Evolutionary conservation across 2,329 filamentous ascomycete genomes (phyloP).

Genomic region (Capronia coronata): DNA sequence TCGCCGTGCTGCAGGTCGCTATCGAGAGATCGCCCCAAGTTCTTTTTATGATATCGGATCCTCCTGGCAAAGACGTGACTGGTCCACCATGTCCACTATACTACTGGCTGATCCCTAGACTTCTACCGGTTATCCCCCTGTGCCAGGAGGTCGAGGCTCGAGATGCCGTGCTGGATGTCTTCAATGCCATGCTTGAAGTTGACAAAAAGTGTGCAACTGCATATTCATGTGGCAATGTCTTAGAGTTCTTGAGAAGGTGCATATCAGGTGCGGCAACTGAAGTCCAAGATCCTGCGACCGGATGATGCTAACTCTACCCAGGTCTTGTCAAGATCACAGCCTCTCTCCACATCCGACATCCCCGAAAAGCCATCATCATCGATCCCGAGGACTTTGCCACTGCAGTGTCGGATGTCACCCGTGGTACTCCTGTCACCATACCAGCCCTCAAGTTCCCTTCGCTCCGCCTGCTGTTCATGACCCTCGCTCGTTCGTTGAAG

Average conservation of each 20-base stretch:
- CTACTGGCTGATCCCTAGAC: constrained; percentile 49
- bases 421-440: constrained; percentile 1
- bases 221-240: constrained; percentile 3
- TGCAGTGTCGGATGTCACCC: background rate
- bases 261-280: constrained; percentile 9
- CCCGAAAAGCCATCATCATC: constrained; percentile 12
- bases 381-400: constrained; percentile 16
- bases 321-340: constrained; percentile 7
- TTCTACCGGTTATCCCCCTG: constrained; percentile 43
- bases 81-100: constrained; percentile 43
- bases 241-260: constrained; percentile 11
- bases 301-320: constrained; percentile 3
- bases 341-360: background rate
- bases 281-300: background rate
- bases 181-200: constrained; percentile 12
- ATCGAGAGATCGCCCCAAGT: constrained; percentile 65
- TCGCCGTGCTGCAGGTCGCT: constrained; percentile 69
- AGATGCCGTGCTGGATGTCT: constrained; percentile 11
- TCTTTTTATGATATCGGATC: constrained; percentile 58
- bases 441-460: constrained; percentile 15
- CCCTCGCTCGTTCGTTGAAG: constrained; percentile 12
- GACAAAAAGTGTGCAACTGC: constrained; percentile 7
- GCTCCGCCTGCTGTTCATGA: constrained; percentile 5
- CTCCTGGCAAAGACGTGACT: constrained; percentile 4
- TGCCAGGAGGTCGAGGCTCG: constrained; percentile 3